Evolutionary conservation across 345 rosid species (phyloP), one percentile per base, ranked within the genome.

Genomic region (Capsella bursapastoris): DNA sequence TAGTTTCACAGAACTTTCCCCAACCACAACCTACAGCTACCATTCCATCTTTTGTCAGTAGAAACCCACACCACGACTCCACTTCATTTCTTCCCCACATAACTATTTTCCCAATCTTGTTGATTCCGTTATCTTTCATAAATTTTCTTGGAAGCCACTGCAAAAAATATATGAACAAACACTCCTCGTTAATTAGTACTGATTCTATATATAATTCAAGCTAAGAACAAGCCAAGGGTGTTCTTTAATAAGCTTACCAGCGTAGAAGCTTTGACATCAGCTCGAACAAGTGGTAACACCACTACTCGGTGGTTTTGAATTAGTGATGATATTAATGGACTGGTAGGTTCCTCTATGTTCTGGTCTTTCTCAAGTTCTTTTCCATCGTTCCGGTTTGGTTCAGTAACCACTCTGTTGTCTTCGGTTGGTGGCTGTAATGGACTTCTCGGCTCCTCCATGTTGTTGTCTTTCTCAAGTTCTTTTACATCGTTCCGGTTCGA

Each of bases 111-210:
- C 73, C 73, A 9, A 31, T 8, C 13, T 7, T 37, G 6, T 60
- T 3, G 40, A 60, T 49, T 16, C 59, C 59, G n/a, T 49, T 58
- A 34, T 27, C 37, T 58, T 48, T 29, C 76, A 72, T 63, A 29
- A 63, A 72, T 2, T 52, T 15, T 29, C 62, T 63, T 25, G 70
- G 70, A 43, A 72, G 53, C 31, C 0, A 4, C 75, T 71, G 28
- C 35, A 35, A 25, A 13, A 18, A 8, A 58, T 0, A 47, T 47
- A 32, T 47, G 28, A 49, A 7, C 18, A 70, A 9, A 7, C 3
- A 48, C 1, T 3, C 3, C 49, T 25, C 9, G 2, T 40, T 22
- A 22, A 22, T 22, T 22, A 22, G 25, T 22, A 40, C 4, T n/a
- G 8, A 60, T 60, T 40, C 5, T 29, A 29, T 22, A 29, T 34